Percentiles rank a stretch among this genome's conserved stretches.
phyloP scores from a whole-genome alignment of 2,329 filamentous ascomycete genomes.

The Fusarium sp. region DNA sequence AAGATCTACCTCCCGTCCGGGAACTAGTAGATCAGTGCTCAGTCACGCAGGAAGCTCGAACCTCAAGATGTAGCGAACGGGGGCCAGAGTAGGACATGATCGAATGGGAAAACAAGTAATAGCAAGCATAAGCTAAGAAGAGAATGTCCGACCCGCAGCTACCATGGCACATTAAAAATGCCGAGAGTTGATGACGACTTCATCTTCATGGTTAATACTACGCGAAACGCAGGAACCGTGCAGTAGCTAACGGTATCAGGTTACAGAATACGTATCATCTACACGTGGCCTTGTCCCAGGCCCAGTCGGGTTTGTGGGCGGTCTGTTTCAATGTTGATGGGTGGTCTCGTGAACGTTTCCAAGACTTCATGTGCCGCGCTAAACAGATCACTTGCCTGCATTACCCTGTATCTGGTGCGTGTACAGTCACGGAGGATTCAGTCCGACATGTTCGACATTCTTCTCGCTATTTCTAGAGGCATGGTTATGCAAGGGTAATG shows the following conservation, averaged over 20 bases:
- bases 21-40: too few species aligned
- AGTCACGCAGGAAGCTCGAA: too few species aligned
- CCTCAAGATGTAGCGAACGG: too few species aligned
- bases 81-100: too few species aligned
- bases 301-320: constrained; percentile 11
- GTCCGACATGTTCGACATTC: background rate
- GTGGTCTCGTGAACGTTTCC: constrained; percentile 34
- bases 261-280: constrained; percentile 8
- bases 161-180: too few species aligned
- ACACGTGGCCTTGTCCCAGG: constrained; percentile 34
- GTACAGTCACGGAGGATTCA: constrained; percentile 8
- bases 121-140: too few species aligned
- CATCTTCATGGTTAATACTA: too few species aligned
- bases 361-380: constrained; percentile 37
- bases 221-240: too few species aligned
- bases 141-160: too few species aligned
- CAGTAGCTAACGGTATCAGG: background rate
- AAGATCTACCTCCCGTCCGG: too few species aligned
- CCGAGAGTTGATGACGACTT: too few species aligned
- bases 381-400: constrained; percentile 32
- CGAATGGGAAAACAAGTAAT: too few species aligned
- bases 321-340: constrained; percentile 31
- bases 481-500: background rate
- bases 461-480: background rate
- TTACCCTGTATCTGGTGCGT: constrained; percentile 2